Conservation (phyloP, 1,284 basidiomycete genomes). For the Moesziomyces sp. region DNA sequence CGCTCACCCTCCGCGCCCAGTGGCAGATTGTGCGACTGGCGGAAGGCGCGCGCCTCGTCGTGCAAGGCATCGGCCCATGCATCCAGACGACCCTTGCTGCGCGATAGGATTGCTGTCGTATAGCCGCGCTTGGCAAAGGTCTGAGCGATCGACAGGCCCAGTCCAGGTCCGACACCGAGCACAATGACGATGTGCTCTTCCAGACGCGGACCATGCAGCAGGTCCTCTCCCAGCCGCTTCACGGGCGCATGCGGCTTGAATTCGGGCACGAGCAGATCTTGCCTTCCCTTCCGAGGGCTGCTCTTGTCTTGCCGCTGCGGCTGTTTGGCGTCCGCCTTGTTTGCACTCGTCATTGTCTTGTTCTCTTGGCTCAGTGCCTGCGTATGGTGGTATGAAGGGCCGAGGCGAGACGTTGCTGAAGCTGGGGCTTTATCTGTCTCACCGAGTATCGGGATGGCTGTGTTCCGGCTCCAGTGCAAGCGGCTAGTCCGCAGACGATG, state of each 20-base stretch:
- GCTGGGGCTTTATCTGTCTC: no score
- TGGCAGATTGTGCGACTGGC: slow-evolving; percentile 3
- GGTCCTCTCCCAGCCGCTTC: slow-evolving; percentile 27
- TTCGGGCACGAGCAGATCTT: slow-evolving; percentile 39
- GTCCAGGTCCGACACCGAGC: slow-evolving; percentile 56
- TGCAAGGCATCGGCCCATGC: slow-evolving; percentile 40
- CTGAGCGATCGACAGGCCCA: slow-evolving; percentile 50
- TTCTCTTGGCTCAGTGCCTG: not conserved
- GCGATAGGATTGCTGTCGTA: slow-evolving; percentile 50
- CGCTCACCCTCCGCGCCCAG: not conserved
- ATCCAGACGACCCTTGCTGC: slow-evolving; percentile 41
- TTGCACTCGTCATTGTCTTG: not conserved
- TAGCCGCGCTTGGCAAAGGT: slow-evolving; percentile 54
- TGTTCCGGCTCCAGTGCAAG: no score
- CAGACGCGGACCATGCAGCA: slow-evolving; percentile 42
- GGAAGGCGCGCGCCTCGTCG: slow-evolving; percentile 19
- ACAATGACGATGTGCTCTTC: slow-evolving; percentile 48
- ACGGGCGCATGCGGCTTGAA: slow-evolving; percentile 33
- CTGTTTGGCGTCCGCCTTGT: not conserved
- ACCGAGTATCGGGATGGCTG: not conserved
- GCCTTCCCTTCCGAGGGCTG: slow-evolving; percentile 24
- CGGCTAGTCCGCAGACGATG: not conserved
- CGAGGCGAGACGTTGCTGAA: no score
- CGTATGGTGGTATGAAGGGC: not conserved
- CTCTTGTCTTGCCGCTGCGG: slow-evolving; percentile 3